A percentile compares a stretch with the other conserved stretches of the same genome.
These are phyloP conservation scores for Xylaria polymorpha DNA, from an alignment of 2,329 filamentous ascomycete genomes.

Conservation along the genomic window DNA sequence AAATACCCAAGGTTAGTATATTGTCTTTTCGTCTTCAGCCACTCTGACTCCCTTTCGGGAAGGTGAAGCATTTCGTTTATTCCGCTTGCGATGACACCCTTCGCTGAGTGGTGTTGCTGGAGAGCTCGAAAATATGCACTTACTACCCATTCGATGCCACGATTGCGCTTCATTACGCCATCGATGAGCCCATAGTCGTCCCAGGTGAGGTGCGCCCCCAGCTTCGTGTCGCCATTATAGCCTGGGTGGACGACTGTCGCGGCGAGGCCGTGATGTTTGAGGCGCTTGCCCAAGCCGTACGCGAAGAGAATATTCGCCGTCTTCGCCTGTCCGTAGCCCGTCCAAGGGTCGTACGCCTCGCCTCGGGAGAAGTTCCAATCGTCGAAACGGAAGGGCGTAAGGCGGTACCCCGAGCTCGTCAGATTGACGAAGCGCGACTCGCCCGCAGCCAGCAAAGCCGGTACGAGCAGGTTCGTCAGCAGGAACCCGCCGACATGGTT, in stretches of 20 bases:
- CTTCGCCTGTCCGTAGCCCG: conserved; percentile 61
- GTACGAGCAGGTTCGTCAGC: conserved; percentile 59
- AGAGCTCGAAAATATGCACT: background rate
- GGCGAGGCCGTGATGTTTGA: conserved; percentile 47
- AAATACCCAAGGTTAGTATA: conserved; percentile 5
- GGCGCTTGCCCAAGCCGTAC: conserved; percentile 50
- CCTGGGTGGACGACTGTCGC: conserved; percentile 53
- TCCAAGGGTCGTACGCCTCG: conserved; percentile 54
- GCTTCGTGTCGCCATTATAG: conserved; percentile 45
- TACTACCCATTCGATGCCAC: conserved; percentile 33
- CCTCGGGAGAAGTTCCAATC: conserved; percentile 55
- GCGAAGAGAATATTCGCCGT: conserved; percentile 59
- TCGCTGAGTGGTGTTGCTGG: background rate
- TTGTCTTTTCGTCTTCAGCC: background rate
- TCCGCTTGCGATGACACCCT: background rate
- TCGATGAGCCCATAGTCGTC: conserved; percentile 34
- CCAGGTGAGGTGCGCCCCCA: conserved; percentile 44
- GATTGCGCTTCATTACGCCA: conserved; percentile 44
- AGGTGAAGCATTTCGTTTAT: conserved; percentile 13
- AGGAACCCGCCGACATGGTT: conserved; percentile 63
- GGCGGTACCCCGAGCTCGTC: conserved; percentile 53
- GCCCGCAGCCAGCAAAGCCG: conserved; percentile 54
- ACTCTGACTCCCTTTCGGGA: conserved; percentile 14
- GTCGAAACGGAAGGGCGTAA: conserved; percentile 56
- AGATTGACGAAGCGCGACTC: conserved; percentile 57